phyloP scores from a whole-genome alignment of 2,329 filamentous ascomycete species.

The Nigrospora oryzae region DNA sequence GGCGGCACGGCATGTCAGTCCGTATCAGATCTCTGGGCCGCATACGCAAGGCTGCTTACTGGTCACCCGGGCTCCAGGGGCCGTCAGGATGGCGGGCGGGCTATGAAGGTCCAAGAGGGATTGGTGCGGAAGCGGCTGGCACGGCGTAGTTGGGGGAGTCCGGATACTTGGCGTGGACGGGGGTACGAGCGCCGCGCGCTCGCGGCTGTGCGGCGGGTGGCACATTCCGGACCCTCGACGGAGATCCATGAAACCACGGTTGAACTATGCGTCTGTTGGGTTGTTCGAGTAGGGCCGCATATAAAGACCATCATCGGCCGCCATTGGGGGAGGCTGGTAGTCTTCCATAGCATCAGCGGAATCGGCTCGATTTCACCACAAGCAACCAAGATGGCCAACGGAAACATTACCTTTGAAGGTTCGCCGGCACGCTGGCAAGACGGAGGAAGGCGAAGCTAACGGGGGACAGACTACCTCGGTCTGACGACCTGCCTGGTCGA shows the following conservation, averaged over 20 bases:
- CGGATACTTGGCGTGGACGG: background rate
- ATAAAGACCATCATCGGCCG: background rate
- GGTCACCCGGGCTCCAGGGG: no score
- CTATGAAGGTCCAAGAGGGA: no score
- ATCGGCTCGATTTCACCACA: background rate
- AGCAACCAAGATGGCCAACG: constrained; percentile 5
- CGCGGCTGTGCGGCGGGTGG: background rate
- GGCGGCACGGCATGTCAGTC: no score
- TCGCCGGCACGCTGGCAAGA: background rate
- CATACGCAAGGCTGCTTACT: no score
- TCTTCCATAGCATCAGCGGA: background rate
- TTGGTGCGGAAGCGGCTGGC: no score
- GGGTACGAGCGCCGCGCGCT: background rate
- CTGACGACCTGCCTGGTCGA: constrained; percentile 30
- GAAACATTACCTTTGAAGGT: constrained; percentile 6
- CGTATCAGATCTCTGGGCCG: no score
- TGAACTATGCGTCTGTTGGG: background rate
- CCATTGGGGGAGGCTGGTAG: background rate
- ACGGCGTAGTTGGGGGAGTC: background rate
- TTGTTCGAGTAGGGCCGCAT: background rate
- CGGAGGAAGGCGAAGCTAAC: background rate
- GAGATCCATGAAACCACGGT: background rate
- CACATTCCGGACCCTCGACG: background rate
- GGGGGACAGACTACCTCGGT: constrained; percentile 17
- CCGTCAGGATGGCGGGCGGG: no score